Base-by-base conservation (phyloP, 2,329 filamentous ascomycete species). In the Hortaea werneckii region DNA sequence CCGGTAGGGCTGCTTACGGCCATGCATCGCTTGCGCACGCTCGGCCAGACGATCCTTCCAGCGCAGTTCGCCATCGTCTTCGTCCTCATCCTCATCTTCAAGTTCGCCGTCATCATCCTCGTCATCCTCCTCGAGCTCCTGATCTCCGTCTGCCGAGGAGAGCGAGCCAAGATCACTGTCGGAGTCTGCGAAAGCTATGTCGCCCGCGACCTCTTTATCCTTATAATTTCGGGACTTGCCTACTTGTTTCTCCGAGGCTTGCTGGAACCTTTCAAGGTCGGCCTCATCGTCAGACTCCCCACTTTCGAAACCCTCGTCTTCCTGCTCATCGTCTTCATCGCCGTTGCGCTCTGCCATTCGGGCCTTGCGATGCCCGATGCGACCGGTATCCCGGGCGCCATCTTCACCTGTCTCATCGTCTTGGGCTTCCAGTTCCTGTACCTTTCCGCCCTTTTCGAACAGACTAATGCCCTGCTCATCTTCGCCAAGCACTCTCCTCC, bases 161-260 rank as follows among this genome's bases (percentile, higher is more conserved):
- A 95, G 67, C 3, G 90, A 95, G 5, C 92, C 92, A 4, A 98
- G 75, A 62, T 98, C 94, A 0, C 92, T 98, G 65, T 98, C 94
- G 59, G 87, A 95, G 60, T 98, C 92, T 10, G 92, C 92, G 69
- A 95, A 98, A 1, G 82, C 87, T 47, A 96, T 58, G 45, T 95
- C 87, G 29, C 80, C 85, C 26, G 80, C 78, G 8, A 71, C 72
- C 20, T 65, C 54, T 32, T 55, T 55, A 44, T 65, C 74, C 34
- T 76, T 56, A 20, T 20, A 2, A 2, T 20, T 20, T 9, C 32
- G 32, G 2, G 32, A n/a, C 78, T 42, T 71, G 66, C 44, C 77
- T 75, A 12, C 70, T 20, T 20, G 20, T 63, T 52, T 64, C 69
- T 44, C 68, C 67, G 51, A 73, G 76, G 28, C 70, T 66, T 61